Percentiles rank a stretch among this genome's conserved stretches.
Conservation (phyloP, 306 rosid genomes). For the Cicer judaicum region DNA sequence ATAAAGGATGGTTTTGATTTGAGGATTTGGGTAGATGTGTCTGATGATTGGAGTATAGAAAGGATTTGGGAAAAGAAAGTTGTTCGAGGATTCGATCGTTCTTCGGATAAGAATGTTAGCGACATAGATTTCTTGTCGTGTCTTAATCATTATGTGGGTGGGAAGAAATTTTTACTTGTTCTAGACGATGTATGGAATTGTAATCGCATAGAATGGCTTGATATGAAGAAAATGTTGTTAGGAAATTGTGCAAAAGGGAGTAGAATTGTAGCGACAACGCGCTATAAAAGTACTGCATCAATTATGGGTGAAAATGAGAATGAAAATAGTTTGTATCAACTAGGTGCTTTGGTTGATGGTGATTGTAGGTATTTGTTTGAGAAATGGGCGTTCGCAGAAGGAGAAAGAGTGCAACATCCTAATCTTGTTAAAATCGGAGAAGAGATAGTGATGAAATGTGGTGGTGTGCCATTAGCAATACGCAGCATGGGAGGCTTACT, state of each 20-base stretch:
- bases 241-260: conserved; percentile 30
- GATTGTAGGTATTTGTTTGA: conserved; percentile 37
- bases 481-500: conserved; percentile 44
- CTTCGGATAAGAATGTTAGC: not conserved
- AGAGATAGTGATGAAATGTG: conserved; percentile 49
- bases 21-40: conserved; percentile 35
- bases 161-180: conserved; percentile 30
- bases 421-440: conserved; percentile 26
- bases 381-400: conserved; percentile 42
- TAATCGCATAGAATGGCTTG: conserved; percentile 24
- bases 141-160: not conserved
- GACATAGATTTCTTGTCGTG: not conserved
- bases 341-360: conserved; percentile 26
- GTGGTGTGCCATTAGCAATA: conserved; percentile 50
- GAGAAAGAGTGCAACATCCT: conserved; percentile 18
- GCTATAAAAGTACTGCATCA: not conserved
- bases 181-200: conserved; percentile 44
- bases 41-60: conserved; percentile 19
- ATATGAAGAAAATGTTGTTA: not conserved
- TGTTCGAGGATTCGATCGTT: not conserved
- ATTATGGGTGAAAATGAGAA: not conserved
- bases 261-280: conserved; percentile 33
- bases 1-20: conserved; percentile 17
- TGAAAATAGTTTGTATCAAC: not conserved
- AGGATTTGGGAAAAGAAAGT: conserved; percentile 12